phyloP scores from a whole-genome alignment of 345 rosid species.

The Euphorbia lathyris region DNA sequence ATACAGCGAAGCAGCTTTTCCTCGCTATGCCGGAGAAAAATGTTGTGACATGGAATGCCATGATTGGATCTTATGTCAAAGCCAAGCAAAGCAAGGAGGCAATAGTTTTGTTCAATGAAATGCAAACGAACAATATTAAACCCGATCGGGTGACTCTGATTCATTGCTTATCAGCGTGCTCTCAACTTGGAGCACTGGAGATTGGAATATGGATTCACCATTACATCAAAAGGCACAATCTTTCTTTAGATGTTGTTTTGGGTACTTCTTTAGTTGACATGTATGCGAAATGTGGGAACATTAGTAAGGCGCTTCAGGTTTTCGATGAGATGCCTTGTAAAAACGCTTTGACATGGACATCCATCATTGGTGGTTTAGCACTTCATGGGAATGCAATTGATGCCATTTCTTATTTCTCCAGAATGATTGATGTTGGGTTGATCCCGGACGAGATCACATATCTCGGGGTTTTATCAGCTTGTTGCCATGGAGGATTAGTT shows the following conservation, averaged over 20 bases:
- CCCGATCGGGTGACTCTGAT: slow-evolving; percentile 80
- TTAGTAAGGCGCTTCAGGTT: slow-evolving; percentile 59
- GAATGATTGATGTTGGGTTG: slow-evolving; percentile 62
- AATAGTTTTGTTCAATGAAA: slow-evolving; percentile 60
- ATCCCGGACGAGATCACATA: slow-evolving; percentile 81
- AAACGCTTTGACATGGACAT: slow-evolving; percentile 78
- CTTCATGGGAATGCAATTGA: slow-evolving; percentile 61
- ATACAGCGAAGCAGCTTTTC: slow-evolving; percentile 53
- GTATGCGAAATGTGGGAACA: slow-evolving; percentile 87
- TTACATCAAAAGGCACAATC: slow-evolving; percentile 52
- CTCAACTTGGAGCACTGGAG: slow-evolving; percentile 86
- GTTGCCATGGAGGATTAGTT: slow-evolving; percentile 88
- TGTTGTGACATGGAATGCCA: slow-evolving; percentile 78
- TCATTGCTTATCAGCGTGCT: slow-evolving; percentile 81
- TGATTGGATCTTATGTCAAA: slow-evolving; percentile 72
- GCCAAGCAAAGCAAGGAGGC: slow-evolving; percentile 66
- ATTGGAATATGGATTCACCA: slow-evolving; percentile 81
- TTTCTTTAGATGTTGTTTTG: slow-evolving; percentile 53
- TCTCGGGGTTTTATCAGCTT: slow-evolving; percentile 74
- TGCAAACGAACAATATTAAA: slow-evolving; percentile 56
- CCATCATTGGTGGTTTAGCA: slow-evolving; percentile 73
- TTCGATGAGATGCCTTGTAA: slow-evolving; percentile 57
- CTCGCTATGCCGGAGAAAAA: slow-evolving; percentile 65
- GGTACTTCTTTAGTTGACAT: slow-evolving; percentile 83
- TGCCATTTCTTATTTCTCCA: slow-evolving; percentile 61